Evolutionary conservation across 1,284 basidiomycete species (phyloP), one percentile per base, ranked within the genome.

Genomic region (Rhodotorula sp.): DNA sequence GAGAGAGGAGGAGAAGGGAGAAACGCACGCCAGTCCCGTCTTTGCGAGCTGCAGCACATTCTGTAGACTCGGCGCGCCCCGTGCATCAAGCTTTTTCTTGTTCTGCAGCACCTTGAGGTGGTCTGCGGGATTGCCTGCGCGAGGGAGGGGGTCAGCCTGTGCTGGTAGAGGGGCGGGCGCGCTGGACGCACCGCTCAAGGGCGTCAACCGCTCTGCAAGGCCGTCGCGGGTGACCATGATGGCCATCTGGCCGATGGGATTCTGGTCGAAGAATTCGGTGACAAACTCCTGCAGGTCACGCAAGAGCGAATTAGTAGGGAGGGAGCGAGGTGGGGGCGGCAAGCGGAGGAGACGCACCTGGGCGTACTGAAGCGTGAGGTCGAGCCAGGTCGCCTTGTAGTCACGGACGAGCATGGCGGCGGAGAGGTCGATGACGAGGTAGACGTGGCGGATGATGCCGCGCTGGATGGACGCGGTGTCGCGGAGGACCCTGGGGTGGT

Each of bases 221-320:
- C 94, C 91, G 62, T 91, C 88, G 32, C 94, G 86, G 88, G 98
- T 92, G 15, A 91, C 90, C n/a, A 96, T 91, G 39, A 96, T 83
- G 8, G 92, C 94, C 73, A 97, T 90, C 82, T 99, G 96, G n/a
- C 96, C 94, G 29, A 99, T 86, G 0, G 96, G 96, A 79, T 99
- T 99, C 83, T 99, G 97, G 82, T 99, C 97, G 82, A 98, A 99
- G 92, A 96, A 99, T 81, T 99, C 96, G 15, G 87, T 85, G 34
- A 98, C 87, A 78, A 99, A 99, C 75, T 93, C 90, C 67, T 78
- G 69, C 15, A 4, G 4, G 25, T 4, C 6, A n/a, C n/a, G 50
- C 46, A 12, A 12, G 7, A 21, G n/a, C 22, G 39, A n/a, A n/a
- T 15, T 13, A n/a, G 13, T 7, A 10, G 22, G 25, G 17, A 36